phyloP scores from a whole-genome alignment of 2,329 filamentous ascomycete species.

The Canariomyces notabilis region DNA sequence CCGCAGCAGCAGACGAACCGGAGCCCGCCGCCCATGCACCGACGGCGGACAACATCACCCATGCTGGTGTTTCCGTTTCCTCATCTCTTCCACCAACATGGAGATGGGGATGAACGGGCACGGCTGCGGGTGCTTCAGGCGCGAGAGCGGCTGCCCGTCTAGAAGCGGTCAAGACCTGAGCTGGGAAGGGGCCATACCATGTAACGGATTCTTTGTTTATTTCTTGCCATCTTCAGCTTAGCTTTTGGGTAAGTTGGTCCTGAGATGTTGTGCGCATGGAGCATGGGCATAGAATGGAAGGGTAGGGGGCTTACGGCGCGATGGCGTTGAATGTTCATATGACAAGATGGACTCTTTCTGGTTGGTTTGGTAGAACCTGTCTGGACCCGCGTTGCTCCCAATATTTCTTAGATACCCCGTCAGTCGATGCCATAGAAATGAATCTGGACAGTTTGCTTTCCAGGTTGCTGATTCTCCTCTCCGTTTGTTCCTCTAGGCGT shows the following conservation, averaged over 20 bases:
- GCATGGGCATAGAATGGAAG: neutral
- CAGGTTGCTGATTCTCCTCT: neutral
- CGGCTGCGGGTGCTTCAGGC: slow-evolving; percentile 35
- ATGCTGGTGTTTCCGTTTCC: slow-evolving; percentile 17
- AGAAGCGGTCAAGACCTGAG: slow-evolving; percentile 8
- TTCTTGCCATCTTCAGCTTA: neutral
- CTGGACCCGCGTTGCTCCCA: neutral
- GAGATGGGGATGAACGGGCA: slow-evolving; percentile 30
- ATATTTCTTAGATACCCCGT: slow-evolving; percentile 2
- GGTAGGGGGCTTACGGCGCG: too few species aligned
- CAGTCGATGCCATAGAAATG: neutral
- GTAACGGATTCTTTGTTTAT: too few species aligned
- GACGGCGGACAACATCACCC: slow-evolving; percentile 25
- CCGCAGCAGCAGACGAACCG: slow-evolving; percentile 8
- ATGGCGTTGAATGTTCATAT: neutral
- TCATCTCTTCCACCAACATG: slow-evolving; percentile 19
- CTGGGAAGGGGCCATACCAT: neutral
- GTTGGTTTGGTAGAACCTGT: neutral
- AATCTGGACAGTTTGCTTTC: neutral
- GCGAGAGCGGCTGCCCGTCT: slow-evolving; percentile 30
- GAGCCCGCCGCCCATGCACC: slow-evolving; percentile 19
- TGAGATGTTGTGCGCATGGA: too few species aligned
- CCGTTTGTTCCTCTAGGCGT: too few species aligned
- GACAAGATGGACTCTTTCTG: too few species aligned
- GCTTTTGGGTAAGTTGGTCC: neutral